Conservation (phyloP, 2,329 filamentous ascomycete genomes). For the Clonostachys byssicola region DNA sequence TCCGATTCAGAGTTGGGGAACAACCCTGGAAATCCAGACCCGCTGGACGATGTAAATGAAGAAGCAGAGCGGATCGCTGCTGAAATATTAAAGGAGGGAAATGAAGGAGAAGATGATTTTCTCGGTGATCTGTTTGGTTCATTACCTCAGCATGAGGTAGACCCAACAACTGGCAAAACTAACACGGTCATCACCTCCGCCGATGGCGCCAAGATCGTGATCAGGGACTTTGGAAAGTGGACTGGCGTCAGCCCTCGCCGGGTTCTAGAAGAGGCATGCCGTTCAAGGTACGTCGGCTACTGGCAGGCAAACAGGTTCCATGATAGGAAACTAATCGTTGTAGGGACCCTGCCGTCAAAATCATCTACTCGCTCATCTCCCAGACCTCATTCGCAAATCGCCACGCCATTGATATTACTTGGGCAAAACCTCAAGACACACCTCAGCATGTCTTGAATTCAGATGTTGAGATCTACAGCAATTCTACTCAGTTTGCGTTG, state of each 20-base stretch:
- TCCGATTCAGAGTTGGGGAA: no score
- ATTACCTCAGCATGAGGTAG: slow-evolving; percentile 56
- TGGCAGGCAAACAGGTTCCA: no score
- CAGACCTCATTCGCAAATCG: slow-evolving; percentile 71
- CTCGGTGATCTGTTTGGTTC: slow-evolving; percentile 49
- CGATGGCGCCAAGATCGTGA: slow-evolving; percentile 50
- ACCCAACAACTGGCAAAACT: slow-evolving; percentile 53
- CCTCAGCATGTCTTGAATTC: slow-evolving; percentile 24
- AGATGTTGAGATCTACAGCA: slow-evolving; percentile 38
- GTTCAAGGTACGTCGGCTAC: slow-evolving; percentile 54
- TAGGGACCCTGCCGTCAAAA: slow-evolving; percentile 66
- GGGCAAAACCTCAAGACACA: slow-evolving; percentile 69
- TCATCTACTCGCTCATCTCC: slow-evolving; percentile 68
- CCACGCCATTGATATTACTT: slow-evolving; percentile 69
- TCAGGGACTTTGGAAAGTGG: slow-evolving; percentile 83
- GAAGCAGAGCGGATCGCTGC: slow-evolving; percentile 56
- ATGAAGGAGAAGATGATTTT: slow-evolving; percentile 50
- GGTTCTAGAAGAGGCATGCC: slow-evolving; percentile 82
- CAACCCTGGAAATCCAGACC: slow-evolving; percentile 4
- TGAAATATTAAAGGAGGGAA: slow-evolving; percentile 48
- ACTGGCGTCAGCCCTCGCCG: slow-evolving; percentile 72
- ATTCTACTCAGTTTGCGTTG: slow-evolving; percentile 54
- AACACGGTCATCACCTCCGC: slow-evolving; percentile 48
- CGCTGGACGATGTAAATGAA: slow-evolving; percentile 37
- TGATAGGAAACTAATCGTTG: neutral